Evolutionary conservation across 495 filamentous ascomycete genomes (phyloP), one percentile per base, ranked within the genome.

Genomic region (Aspergillus steynii): DNA sequence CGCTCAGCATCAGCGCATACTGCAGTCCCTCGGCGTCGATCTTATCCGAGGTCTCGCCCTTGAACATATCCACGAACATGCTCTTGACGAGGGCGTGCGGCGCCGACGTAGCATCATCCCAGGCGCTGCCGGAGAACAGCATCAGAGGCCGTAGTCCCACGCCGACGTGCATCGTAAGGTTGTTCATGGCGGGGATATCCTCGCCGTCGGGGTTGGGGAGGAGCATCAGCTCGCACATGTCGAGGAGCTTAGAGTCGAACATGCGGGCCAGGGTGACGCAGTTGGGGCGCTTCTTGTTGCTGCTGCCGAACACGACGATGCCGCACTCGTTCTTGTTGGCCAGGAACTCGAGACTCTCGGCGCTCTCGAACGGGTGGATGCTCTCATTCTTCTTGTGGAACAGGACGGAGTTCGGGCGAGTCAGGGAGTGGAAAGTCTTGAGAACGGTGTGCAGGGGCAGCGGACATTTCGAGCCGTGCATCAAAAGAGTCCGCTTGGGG

Each of bases 11-110:
- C 29, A 99, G 81, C 67, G 96, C 81, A 77, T 94, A 96, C 70
- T 95, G 93, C 71, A 99, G 75, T 10, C 95, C 95, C 73, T 96
- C 92, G 26, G 97, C 93, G 76, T 98, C 95, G 47, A 98, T 86
- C 72, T 88, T 89, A 69, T 84, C 78, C 5, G 85, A 81, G 27
- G 88, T 83, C 61, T 86, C 85, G 5, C 90, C 90, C 73, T 89
- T 86, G 81, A 99, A 97, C 72, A 98, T 86, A 80, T 98, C 95
- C 57, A 91, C 73, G 50, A 98, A 85, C 74, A 97, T 80, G 65
- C 85, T 93, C 82, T 96, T 97, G 47, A 90, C 85, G 67, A 94
- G 83, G 7, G 86, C 90, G 72, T 92, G 96, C 60, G 86, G 81
- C 65, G 88, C 87, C 29, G 86, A 74, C 4, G 87, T 86, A 20